Percentiles rank a stretch among this genome's conserved stretches.
These are phyloP conservation scores for Penicillium sp. DNA, from an alignment of 2,329 filamentous ascomycete genomes.

Conservation along the genomic window DNA sequence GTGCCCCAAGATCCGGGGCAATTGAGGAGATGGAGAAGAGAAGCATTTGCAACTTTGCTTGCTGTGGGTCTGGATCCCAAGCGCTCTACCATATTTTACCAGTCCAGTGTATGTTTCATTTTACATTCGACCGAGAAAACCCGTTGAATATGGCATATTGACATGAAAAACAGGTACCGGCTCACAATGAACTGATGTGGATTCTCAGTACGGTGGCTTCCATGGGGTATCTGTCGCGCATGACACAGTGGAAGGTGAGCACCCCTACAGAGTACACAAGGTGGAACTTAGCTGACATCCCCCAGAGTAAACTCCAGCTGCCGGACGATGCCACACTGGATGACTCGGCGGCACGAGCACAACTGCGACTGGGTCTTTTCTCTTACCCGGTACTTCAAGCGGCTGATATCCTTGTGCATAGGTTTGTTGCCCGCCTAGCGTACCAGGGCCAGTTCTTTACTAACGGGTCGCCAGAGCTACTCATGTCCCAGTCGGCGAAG, in stretches of 20 bases:
- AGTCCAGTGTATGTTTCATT: slow-evolving; percentile 60
- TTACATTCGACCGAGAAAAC: neutral
- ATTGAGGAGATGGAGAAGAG: slow-evolving; percentile 63
- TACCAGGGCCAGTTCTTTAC: slow-evolving; percentile 1
- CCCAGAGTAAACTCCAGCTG: slow-evolving; percentile 68
- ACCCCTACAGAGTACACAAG: neutral
- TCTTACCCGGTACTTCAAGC: slow-evolving; percentile 95
- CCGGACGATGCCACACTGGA: slow-evolving; percentile 58
- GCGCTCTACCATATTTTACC: slow-evolving; percentile 75
- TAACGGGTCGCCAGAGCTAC: slow-evolving; percentile 60
- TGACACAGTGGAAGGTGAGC: slow-evolving; percentile 96
- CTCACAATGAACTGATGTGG: slow-evolving; percentile 93
- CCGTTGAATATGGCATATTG: neutral
- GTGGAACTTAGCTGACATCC: slow-evolving; percentile 8
- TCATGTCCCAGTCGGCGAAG: slow-evolving; percentile 93
- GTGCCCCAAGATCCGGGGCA: slow-evolving; percentile 61
- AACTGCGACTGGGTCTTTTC: slow-evolving; percentile 82
- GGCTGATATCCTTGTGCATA: slow-evolving; percentile 85
- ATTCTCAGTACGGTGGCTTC: slow-evolving; percentile 87
- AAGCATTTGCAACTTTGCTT: slow-evolving; percentile 74
- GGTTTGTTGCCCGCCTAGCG: slow-evolving; percentile 43
- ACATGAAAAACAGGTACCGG: slow-evolving; percentile 54
- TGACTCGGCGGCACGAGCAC: slow-evolving; percentile 53
- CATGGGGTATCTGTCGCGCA: slow-evolving; percentile 90
- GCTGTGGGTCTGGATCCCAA: slow-evolving; percentile 79